Conservation (phyloP, 1,284 basidiomycete species). For the Papiliotrema fonsecae region DNA sequence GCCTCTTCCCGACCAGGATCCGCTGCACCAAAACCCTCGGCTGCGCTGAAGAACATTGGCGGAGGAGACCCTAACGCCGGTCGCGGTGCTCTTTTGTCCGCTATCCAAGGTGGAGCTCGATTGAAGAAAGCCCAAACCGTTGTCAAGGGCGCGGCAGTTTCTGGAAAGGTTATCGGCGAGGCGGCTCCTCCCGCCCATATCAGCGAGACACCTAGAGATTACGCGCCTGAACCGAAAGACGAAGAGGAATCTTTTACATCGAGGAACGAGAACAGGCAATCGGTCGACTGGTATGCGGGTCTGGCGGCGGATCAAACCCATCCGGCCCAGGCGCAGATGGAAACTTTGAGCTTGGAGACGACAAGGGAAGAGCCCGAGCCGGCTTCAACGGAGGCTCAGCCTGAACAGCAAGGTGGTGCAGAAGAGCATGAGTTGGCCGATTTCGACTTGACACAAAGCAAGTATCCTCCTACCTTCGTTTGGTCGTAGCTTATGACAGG, state of each 20-base stretch:
- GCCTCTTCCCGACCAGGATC: conserved; percentile 24
- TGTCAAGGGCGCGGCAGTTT: conserved; percentile 57
- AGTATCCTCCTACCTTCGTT: no score
- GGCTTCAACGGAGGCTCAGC: conserved; percentile 57
- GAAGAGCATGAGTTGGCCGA: conserved; percentile 62
- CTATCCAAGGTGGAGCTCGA: conserved; percentile 75
- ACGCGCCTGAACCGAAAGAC: conserved; percentile 29
- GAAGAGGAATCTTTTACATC: conserved; percentile 20
- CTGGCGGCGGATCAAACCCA: conserved; percentile 68
- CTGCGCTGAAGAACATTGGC: conserved; percentile 47
- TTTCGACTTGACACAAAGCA: conserved; percentile 62
- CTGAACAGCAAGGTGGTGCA: conserved; percentile 54
- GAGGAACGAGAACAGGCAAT: conserved; percentile 61
- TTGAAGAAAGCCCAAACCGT: conserved; percentile 76
- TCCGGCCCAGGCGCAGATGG: conserved; percentile 29
- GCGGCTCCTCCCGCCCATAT: conserved; percentile 68
- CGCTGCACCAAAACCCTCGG: conserved; percentile 44
- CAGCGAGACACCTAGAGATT: conserved; percentile 51
- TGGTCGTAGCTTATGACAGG: conserved; percentile 46
- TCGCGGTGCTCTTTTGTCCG: conserved; percentile 61
- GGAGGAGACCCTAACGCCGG: conserved; percentile 47
- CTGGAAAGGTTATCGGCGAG: conserved; percentile 74
- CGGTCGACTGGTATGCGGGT: conserved; percentile 85
- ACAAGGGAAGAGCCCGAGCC: conserved; percentile 34
- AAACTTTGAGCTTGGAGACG: conserved; percentile 19